Base-by-base conservation (phyloP, 2,329 filamentous ascomycete genomes). In the Stagonosporopsis cucurbitacearum region DNA sequence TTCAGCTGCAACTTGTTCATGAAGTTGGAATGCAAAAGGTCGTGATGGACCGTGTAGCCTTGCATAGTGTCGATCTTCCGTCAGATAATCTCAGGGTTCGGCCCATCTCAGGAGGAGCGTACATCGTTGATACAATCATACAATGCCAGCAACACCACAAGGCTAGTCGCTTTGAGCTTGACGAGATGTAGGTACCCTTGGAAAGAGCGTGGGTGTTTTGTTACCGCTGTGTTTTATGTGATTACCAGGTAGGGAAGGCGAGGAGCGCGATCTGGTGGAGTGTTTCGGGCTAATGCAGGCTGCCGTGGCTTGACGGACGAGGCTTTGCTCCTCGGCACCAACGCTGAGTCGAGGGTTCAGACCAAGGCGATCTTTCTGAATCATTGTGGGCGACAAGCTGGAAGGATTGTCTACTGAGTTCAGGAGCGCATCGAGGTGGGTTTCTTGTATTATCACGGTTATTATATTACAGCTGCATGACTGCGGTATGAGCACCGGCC, bases 271-370 rank as follows among this genome's bases (percentile, higher is more conserved):
- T 22, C 25, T 50, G 44, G 28, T 57, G 57, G 48, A 45, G 55
- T 49, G 63, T 65, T 65, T 64, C 57, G 59, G 48, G 45, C 51
- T 50, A 47, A 57, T 60, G 53, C 59, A 57, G 40, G 47, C 42
- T 54, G 53, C 50, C 57, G 59, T 52, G 47, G 46, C 53, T 54
- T 46, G 30, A 46, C 49, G 52, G 30, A 46, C 49, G 52, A 45
- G 39, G 53, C 35, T 40, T 45, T 35, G 26, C 35, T 51, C 30
- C 36, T 50, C 47, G 28, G 48, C 53, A 47, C 13, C 46, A 39
- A 37, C 22, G 43, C 40, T 47, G 52, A 46, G 36, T 59, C 22
- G 28, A 37, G 22, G 41, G 22, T 19, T 19, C 12, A 6, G 36
- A 36, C 15, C 19, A 46, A 28, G n/a, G 25, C 28, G 44, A 45